Evolutionary conservation across 495 filamentous ascomycete genomes (phyloP), one percentile per base, ranked within the genome.

Genomic region (Tuber umbilicatum): DNA sequence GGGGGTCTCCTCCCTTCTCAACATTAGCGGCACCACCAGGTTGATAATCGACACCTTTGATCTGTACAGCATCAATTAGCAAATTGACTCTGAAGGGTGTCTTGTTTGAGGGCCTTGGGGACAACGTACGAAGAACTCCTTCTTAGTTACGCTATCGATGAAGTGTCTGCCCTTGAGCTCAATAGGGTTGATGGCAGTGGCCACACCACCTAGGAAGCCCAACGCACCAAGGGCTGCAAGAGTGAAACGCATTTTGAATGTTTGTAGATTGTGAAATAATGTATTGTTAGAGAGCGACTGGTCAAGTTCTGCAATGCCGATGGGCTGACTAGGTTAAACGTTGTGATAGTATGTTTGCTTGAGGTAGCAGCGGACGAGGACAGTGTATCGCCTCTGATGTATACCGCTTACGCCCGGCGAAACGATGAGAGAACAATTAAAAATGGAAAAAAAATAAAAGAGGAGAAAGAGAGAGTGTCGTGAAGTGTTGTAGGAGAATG

Each of bases 41-140:
- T 85, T 81, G 91, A 82, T 93, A 93, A 70, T 91, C 91, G 64
- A 93, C 86, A 80, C 91, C 91, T 42, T 86, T 87, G 74, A 92
- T 89, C 89, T 90, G 71, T 73, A 70, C 35, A 69, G 71, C 69
- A 40, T 78, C 80, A 27, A 81, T 74, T 76, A 79, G 72, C 37
- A 41, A 67, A 37, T 41, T 71, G 3, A 43, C 88, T 88, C 87
- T 88, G 71, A 73, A 73, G 5, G 73, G 2, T 31, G 21, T 21
- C 35, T 39, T 41, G 70, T 41, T n/a, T 17, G 19, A 73, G 67
- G 39, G n/a, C 42, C 41, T 39, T n/a, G 14, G 60, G 12, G 68
- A 71, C 19, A 42, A 81, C 81, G 67, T 81, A 82, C 81, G 40
- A 82, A 82, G 72, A 76, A 81, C 50, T 74, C 81, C 67, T 79